Evolutionary conservation across 2,329 filamentous ascomycete species (phyloP).

Genomic region (Leptographium radiaticola): DNA sequence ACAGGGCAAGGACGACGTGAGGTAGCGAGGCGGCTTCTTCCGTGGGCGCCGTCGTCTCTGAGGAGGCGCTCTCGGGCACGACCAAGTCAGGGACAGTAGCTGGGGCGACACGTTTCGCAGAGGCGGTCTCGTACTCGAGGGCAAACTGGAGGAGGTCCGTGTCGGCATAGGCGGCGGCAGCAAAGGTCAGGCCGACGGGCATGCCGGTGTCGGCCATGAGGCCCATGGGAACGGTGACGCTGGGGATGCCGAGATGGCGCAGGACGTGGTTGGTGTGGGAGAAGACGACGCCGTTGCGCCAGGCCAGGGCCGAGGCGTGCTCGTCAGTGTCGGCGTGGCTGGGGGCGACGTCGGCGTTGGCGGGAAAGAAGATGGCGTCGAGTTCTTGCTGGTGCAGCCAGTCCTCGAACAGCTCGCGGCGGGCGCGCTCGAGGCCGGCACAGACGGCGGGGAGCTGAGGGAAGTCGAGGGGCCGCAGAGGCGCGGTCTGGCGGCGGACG

Average conservation of each 20-base stretch:
- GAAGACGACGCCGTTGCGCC: constrained; percentile 38
- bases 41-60: too few species aligned
- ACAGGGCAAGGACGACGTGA: too few species aligned
- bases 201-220: constrained; percentile 17
- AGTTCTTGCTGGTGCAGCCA: neutral
- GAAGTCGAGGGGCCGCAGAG: neutral
- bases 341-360: neutral
- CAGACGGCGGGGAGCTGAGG: too few species aligned
- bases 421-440: too few species aligned
- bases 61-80: too few species aligned
- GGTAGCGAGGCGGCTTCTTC: too few species aligned
- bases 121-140: neutral
- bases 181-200: neutral
- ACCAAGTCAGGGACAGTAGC: too few species aligned
- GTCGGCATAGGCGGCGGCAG: neutral
- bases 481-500: neutral
- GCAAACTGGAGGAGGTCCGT: neutral
- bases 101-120: too few species aligned
- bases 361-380: neutral
- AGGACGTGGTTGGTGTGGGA: constrained; percentile 39
- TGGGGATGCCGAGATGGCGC: constrained; percentile 40
- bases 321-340: neutral
- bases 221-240: constrained; percentile 40
- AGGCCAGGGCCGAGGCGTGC: constrained; percentile 13
- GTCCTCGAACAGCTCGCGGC: neutral